A percentile compares a stretch with the other conserved stretches of the same genome.
Conservation (phyloP, 768 basidiomycete species). For the Coprinopsis cinerea region DNA sequence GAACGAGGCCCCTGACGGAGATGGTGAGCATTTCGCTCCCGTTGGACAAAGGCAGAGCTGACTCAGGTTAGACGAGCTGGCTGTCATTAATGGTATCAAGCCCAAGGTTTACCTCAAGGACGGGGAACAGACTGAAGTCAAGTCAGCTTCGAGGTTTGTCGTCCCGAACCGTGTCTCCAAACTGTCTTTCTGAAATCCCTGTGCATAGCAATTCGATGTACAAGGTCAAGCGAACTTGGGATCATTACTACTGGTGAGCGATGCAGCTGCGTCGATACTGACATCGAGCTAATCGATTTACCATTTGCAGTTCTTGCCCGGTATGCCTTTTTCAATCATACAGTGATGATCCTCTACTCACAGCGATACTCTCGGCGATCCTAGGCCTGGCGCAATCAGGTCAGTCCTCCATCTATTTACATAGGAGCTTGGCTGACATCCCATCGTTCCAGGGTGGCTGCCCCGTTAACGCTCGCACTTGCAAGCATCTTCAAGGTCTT, state of each 20-base stretch:
- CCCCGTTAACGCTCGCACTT: slow-evolving; percentile 33
- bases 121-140: slow-evolving; percentile 21
- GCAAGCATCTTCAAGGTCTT: slow-evolving; percentile 32
- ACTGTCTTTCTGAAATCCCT: background rate
- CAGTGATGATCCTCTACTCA: no score
- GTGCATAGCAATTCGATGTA: slow-evolving; percentile 19
- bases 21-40: no score
- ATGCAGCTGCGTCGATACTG: background rate
- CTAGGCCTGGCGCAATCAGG: slow-evolving; percentile 34
- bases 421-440: no score
- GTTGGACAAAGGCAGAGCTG: no score
- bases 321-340: no score
- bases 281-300: background rate
- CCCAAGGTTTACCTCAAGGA: slow-evolving; percentile 33
- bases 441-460: background rate
- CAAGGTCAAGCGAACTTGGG: slow-evolving; percentile 33
- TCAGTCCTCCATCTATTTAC: no score
- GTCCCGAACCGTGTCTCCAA: background rate
- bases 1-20: background rate
- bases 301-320: slow-evolving; percentile 24
- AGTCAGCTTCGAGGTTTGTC: slow-evolving; percentile 24
- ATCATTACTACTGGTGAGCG: slow-evolving; percentile 34
- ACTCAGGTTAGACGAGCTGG: slow-evolving; percentile 28
- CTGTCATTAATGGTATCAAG: slow-evolving; percentile 34
- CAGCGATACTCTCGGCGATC: no score